A percentile compares a stretch with the other conserved stretches of the same genome.
phyloP scores from a whole-genome alignment of 495 filamentous ascomycete genomes.

The Chaetomium tenue region DNA sequence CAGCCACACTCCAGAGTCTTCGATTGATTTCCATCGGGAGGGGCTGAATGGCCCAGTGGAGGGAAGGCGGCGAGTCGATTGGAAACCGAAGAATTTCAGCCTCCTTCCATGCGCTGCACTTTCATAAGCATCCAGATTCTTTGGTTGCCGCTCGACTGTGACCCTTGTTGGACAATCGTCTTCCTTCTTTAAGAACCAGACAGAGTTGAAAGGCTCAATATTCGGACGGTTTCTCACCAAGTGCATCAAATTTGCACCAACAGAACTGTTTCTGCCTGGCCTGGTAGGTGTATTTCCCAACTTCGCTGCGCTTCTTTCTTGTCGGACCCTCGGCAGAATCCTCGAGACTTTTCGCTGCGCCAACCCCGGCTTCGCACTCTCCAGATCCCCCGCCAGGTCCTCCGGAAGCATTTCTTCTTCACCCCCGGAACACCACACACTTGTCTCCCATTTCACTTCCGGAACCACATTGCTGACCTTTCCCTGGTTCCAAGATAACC shows the following conservation, averaged over 20 bases:
- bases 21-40: constrained; percentile 42
- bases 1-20: constrained; percentile 43
- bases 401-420: background rate
- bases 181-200: constrained; percentile 3
- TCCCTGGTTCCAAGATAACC: background rate
- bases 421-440: background rate
- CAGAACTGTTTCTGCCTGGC: constrained; percentile 3
- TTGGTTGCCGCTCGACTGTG: background rate
- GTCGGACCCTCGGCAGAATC: constrained; percentile 12
- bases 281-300: background rate
- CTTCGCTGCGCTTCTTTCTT: background rate
- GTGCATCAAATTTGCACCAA: background rate
- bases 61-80: constrained; percentile 36
- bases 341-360: constrained; percentile 8
- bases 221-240: background rate
- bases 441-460: background rate
- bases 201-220: constrained; percentile 5
- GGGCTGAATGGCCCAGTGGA: constrained; percentile 34
- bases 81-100: constrained; percentile 38
- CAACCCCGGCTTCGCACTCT: background rate
- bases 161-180: constrained; percentile 17
- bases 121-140: constrained; percentile 26
- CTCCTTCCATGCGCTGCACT: constrained; percentile 27
- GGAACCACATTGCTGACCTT: background rate
- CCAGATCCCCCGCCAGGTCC: background rate